Evolutionary conservation across 306 rosid species (phyloP).

Genomic region (Gynostemma pentaphyllum): DNA sequence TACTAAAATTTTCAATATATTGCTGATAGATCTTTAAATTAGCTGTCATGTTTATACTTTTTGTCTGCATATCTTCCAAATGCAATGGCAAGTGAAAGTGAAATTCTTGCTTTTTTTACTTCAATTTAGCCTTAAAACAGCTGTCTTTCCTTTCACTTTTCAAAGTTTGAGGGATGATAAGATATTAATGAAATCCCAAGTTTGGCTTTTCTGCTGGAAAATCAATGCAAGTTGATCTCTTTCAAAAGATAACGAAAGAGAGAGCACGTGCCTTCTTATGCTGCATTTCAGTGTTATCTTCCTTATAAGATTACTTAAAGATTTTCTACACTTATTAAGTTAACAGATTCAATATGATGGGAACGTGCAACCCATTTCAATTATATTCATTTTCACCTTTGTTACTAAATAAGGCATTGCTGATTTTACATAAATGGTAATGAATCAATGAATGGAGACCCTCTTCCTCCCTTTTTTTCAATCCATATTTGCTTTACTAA

Average conservation of each 20-base stretch:
- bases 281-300: neutral
- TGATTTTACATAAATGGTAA: too few species aligned
- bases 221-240: neutral
- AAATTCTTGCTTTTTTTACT: neutral
- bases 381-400: too few species aligned
- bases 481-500: too few species aligned
- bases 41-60: neutral
- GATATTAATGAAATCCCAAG: neutral
- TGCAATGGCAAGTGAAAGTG: neutral
- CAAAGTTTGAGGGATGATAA: neutral
- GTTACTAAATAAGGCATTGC: too few species aligned
- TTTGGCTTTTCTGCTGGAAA: neutral
- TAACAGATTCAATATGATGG: too few species aligned
- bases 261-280: neutral
- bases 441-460: too few species aligned
- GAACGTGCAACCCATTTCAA: too few species aligned
- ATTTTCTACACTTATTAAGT: too few species aligned
- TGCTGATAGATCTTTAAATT: neutral
- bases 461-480: too few species aligned
- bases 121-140: neutral
- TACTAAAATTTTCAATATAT: neutral
- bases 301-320: too few species aligned
- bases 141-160: neutral
- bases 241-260: neutral
- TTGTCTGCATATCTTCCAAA: neutral